phyloP scores from a whole-genome alignment of 2,329 filamentous ascomycete species.

The Pseudocercospora vitis region DNA sequence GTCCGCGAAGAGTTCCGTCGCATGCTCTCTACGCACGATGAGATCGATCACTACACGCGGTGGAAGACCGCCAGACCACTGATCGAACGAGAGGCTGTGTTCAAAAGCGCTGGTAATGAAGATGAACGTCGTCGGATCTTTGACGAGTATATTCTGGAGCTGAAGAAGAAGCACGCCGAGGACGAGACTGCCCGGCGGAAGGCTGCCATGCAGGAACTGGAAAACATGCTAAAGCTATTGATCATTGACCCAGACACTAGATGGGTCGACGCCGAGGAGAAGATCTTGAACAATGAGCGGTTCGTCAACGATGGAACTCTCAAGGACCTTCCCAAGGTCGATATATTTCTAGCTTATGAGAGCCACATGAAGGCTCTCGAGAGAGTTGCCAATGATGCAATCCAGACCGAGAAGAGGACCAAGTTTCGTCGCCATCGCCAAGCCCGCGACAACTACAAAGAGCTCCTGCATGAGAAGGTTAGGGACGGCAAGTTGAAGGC shows the following conservation, averaged over 20 bases:
- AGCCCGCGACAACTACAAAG: constrained; percentile 76
- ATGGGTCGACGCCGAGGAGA: constrained; percentile 85
- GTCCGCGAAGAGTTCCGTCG: constrained; percentile 89
- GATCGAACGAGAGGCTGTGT: constrained; percentile 92
- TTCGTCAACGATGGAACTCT: constrained; percentile 84
- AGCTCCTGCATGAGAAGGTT: constrained; percentile 72
- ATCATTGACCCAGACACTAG: constrained; percentile 89
- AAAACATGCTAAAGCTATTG: constrained; percentile 73
- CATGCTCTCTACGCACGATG: constrained; percentile 94
- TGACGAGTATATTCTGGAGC: constrained; percentile 83
- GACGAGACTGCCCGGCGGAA: constrained; percentile 70
- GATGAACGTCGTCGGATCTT: constrained; percentile 85
- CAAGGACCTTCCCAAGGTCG: constrained; percentile 78
- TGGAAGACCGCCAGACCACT: constrained; percentile 96
- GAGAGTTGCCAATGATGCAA: constrained; percentile 83
- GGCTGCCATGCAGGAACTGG: constrained; percentile 79
- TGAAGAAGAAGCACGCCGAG: constrained; percentile 78
- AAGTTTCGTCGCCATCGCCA: constrained; percentile 81
- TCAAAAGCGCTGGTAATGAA: constrained; percentile 85
- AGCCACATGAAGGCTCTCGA: constrained; percentile 92
- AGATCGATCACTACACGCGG: constrained; percentile 94
- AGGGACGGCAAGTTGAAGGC: constrained; percentile 80
- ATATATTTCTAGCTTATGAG: constrained; percentile 90
- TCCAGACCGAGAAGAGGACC: constrained; percentile 80
- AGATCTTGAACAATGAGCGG: constrained; percentile 73